phyloP scores from a whole-genome alignment of 148 eudicot genomes.

The Limonium bicolor region DNA sequence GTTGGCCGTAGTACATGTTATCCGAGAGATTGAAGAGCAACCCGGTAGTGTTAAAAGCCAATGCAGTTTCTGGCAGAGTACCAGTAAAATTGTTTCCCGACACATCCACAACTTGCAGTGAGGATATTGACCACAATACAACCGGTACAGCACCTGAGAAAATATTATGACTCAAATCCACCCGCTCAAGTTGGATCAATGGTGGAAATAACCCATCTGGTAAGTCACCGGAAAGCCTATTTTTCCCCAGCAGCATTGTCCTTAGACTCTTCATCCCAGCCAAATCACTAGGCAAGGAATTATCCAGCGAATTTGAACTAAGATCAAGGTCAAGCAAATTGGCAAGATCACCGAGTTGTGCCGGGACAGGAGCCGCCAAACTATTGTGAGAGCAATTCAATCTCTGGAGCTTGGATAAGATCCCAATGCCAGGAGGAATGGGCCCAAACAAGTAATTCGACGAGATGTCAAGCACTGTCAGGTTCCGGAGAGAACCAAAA shows the following conservation, averaged over 20 bases:
- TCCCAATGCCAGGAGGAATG: constrained; percentile 55
- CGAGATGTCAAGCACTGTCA: constrained; percentile 49
- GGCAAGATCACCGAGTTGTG: constrained; percentile 63
- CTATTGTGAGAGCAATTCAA: constrained; percentile 59
- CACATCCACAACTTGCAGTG: constrained; percentile 40
- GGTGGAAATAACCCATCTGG: constrained; percentile 40
- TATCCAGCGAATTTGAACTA: constrained; percentile 39
- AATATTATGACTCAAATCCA: constrained; percentile 41
- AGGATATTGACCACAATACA: constrained; percentile 49
- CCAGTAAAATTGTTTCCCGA: constrained; percentile 76
- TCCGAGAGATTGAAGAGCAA: constrained; percentile 45
- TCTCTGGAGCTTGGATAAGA: constrained; percentile 27
- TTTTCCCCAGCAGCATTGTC: constrained; percentile 40
- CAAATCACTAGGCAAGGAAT: constrained; percentile 40
- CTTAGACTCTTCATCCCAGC: constrained; percentile 46
- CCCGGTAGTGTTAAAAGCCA: constrained; percentile 20
- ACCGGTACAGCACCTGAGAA: constrained; percentile 53
- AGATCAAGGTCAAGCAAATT: constrained; percentile 82
- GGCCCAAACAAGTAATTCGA: constrained; percentile 42
- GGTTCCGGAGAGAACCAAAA: constrained; percentile 32
- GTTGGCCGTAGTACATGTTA: constrained; percentile 53
- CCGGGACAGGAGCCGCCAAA: constrained; percentile 48
- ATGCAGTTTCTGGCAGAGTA: constrained; percentile 25
- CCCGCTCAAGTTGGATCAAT: constrained; percentile 33
- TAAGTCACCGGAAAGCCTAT: constrained; percentile 43